Evolutionary conservation across 2,329 filamentous ascomycete genomes (phyloP).

Genomic region (Exophiala mesophila): DNA sequence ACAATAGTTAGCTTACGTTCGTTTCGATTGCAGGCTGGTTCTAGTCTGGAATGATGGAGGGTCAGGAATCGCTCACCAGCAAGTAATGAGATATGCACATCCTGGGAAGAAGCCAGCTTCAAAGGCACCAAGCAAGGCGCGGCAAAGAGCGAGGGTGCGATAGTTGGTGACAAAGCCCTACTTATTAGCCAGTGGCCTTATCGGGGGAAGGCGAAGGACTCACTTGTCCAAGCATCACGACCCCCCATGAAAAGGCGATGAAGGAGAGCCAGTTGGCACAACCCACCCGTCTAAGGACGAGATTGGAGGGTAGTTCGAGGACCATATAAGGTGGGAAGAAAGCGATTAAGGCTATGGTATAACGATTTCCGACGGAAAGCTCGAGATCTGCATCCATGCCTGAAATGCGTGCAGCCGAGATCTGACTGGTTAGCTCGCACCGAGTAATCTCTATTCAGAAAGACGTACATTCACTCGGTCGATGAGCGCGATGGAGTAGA

Average conservation of each 20-base stretch:
- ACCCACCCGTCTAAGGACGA: slow-evolving; percentile 36
- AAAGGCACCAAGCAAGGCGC: slow-evolving; percentile 60
- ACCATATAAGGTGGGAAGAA: slow-evolving; percentile 64
- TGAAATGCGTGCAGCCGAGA: slow-evolving; percentile 25
- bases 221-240: slow-evolving; percentile 33
- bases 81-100: slow-evolving; percentile 20
- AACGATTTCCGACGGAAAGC: slow-evolving; percentile 54
- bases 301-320: slow-evolving; percentile 49
- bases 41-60: no score
- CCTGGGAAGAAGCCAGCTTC: slow-evolving; percentile 38
- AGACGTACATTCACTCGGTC: slow-evolving; percentile 14
- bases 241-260: slow-evolving; percentile 36
- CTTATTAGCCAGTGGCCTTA: no score
- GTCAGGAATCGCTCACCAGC: slow-evolving; percentile 13
- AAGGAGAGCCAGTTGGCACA: slow-evolving; percentile 62
- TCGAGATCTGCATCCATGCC: slow-evolving; percentile 28
- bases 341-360: slow-evolving; percentile 66
- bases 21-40: no score
- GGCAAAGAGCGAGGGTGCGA: slow-evolving; percentile 63
- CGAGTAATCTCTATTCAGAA: no score
- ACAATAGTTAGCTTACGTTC: no score
- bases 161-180: slow-evolving; percentile 62
- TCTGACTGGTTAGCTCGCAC: no score
- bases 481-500: slow-evolving; percentile 18
- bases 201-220: not conserved